phyloP scores from a whole-genome alignment of 2,329 filamentous ascomycete genomes.

The Leptographium procerum region DNA sequence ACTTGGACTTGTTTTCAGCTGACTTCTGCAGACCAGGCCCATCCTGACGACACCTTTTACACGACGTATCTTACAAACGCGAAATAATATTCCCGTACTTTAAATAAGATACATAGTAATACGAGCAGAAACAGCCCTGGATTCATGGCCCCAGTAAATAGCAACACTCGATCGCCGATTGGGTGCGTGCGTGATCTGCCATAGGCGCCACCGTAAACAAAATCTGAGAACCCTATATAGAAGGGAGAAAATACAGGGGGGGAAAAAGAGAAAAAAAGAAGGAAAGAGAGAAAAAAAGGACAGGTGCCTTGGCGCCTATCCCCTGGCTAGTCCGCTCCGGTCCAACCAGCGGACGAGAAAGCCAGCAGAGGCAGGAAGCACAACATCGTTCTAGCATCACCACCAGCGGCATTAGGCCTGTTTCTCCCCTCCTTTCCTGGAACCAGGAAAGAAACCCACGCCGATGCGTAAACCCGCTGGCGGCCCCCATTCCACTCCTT shows the following conservation, averaged over 20 bases:
- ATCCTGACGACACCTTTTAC: not conserved
- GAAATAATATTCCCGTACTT: too few species aligned
- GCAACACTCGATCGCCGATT: not conserved
- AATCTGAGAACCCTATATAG: not conserved
- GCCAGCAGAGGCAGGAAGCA: not conserved
- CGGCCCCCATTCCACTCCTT: not conserved
- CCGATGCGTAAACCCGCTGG: not conserved
- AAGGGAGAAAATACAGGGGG: not conserved
- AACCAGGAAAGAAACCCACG: not conserved
- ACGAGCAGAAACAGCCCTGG: too few species aligned
- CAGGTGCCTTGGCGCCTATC: not conserved
- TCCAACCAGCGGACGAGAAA: not conserved
- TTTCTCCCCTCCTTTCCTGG: not conserved
- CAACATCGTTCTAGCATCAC: slow-evolving; percentile 2
- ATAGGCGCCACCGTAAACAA: slow-evolving; percentile 5
- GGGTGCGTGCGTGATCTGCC: slow-evolving; percentile 6
- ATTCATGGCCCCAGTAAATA: not conserved
- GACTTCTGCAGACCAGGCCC: not conserved
- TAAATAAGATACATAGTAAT: too few species aligned
- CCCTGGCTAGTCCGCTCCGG: not conserved
- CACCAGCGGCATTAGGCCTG: not conserved
- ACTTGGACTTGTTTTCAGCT: not conserved
- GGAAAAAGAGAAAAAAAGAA: not conserved
- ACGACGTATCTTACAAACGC: too few species aligned
- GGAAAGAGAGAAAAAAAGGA: not conserved